Percentiles rank a stretch among this genome's conserved stretches.
Evolutionary conservation across 139 green algal species (phyloP).

Genomic region (Chlorella vulgaris): DNA sequence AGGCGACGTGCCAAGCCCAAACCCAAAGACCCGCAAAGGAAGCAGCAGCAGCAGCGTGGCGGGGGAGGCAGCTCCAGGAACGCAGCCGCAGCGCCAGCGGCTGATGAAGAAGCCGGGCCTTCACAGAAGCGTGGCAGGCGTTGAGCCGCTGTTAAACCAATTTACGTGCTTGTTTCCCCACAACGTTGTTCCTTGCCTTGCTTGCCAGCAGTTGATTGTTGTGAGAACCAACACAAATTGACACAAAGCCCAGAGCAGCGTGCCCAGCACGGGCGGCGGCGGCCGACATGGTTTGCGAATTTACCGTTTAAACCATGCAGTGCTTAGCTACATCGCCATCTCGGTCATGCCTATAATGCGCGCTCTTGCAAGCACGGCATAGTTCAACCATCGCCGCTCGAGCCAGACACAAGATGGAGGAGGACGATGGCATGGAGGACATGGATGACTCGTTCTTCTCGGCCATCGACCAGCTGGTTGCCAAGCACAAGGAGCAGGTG

Average conservation of each 20-base stretch:
- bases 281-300: too few species aligned
- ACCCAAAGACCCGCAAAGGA: background rate
- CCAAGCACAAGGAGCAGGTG: conserved; percentile 1
- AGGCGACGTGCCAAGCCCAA: background rate
- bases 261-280: too few species aligned
- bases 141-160: background rate
- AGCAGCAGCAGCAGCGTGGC: background rate
- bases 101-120: background rate
- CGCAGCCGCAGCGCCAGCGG: background rate
- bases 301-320: background rate
- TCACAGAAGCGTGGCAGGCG: background rate
- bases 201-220: too few species aligned
- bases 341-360: background rate
- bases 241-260: too few species aligned
- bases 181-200: too few species aligned
- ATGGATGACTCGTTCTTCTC: background rate
- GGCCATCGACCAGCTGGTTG: background rate
- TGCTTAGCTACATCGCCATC: background rate
- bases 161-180: background rate
- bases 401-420: too few species aligned
- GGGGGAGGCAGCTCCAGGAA: background rate
- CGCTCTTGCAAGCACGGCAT: background rate
- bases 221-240: too few species aligned
- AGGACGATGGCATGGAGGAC: background rate
- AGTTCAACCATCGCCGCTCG: background rate